Evolutionary conservation across 768 basidiomycete species (phyloP).

Genomic region (Terana coerulea): DNA sequence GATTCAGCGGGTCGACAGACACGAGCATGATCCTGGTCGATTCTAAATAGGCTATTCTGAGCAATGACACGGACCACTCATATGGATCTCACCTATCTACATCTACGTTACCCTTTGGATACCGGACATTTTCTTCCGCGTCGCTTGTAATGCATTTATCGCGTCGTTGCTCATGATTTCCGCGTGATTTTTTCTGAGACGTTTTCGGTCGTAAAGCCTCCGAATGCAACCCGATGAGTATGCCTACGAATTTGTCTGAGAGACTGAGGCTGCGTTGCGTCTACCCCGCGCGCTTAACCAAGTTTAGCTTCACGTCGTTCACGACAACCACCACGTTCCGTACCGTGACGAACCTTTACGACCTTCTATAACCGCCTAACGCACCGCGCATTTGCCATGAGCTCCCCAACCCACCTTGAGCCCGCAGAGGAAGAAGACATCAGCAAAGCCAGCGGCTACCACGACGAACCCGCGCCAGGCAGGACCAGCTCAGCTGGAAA

Average conservation of each 20-base stretch:
- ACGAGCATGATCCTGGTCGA: conserved; percentile 6
- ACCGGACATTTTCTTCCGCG: conserved; percentile 1
- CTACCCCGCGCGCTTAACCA: conserved; percentile 1
- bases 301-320: conserved; percentile 5
- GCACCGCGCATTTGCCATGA: conserved; percentile 2
- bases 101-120: conserved; percentile 1
- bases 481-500: conserved; percentile 27
- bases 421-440: conserved; percentile 49
- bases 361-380: neutral
- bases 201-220: neutral
- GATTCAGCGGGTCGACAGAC: conserved; percentile 31
- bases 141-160: conserved; percentile 1
- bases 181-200: neutral
- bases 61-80: conserved; percentile 2
- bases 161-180: neutral
- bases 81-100: neutral
- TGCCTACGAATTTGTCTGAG: no score
- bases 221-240: no score
- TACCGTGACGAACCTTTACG: conserved; percentile 8
- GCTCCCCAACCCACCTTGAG: conserved; percentile 27
- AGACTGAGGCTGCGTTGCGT: no score
- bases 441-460: conserved; percentile 31
- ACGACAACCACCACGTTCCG: conserved; percentile 2
- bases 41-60: conserved; percentile 14
- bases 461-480: conserved; percentile 29